These are phyloP conservation scores for Lactarius sp. DNA, from an alignment of 768 basidiomycete species.

Conservation along the genomic window DNA sequence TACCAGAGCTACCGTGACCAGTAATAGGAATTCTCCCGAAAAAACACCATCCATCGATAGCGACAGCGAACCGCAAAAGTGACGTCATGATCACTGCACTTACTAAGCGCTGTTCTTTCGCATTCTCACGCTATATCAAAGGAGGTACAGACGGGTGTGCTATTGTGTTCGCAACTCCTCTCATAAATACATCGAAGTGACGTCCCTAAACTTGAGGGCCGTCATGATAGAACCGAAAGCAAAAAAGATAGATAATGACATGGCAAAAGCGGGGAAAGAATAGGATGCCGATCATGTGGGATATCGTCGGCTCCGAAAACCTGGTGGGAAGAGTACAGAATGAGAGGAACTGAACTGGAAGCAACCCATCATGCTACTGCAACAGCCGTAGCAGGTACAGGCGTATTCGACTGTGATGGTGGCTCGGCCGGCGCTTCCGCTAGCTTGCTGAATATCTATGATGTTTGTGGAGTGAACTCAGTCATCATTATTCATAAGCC, in stretches of 20 bases:
- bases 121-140: neutral
- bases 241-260: constrained; percentile 1
- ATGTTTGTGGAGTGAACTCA: neutral
- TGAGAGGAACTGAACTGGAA: neutral
- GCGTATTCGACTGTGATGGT: constrained; percentile 18
- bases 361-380: constrained; percentile 17
- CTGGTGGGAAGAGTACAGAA: neutral
- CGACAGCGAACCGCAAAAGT: neutral
- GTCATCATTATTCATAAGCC: neutral
- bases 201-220: neutral
- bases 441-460: constrained; percentile 25
- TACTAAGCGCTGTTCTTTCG: neutral
- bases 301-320: constrained; percentile 21
- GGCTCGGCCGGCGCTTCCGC: constrained; percentile 8
- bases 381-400: constrained; percentile 14
- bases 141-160: neutral
- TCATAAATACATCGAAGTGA: constrained; percentile 1
- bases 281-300: constrained; percentile 8
- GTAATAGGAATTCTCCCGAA: too few species aligned
- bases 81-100: neutral
- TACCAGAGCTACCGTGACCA: too few species aligned
- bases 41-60: too few species aligned
- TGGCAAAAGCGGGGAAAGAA: neutral
- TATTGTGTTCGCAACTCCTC: constrained; percentile 1
- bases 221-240: neutral